A percentile compares a stretch with the other conserved stretches of the same genome.
phyloP scores from a whole-genome alignment of 495 filamentous ascomycete species.

The Podospora comata region DNA sequence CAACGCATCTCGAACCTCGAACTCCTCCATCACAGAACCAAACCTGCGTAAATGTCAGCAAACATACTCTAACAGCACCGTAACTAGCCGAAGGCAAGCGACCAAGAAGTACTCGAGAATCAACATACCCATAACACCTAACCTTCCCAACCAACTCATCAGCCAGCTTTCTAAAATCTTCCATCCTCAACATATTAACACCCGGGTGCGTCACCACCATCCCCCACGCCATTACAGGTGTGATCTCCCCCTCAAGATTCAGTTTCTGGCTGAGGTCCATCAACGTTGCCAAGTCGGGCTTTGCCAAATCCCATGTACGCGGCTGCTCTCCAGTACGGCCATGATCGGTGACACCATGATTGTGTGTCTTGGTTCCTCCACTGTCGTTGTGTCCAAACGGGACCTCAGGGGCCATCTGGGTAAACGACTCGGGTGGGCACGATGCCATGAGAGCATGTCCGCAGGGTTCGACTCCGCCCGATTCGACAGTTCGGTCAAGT shows the following conservation, averaged over 20 bases:
- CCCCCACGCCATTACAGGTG: conserved; percentile 94
- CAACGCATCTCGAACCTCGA: conserved; percentile 84
- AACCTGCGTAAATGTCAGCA: conserved; percentile 50
- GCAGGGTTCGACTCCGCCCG: conserved; percentile 49
- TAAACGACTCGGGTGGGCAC: conserved; percentile 66
- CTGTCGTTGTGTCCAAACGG: conserved; percentile 46
- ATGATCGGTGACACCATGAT: conserved; percentile 16
- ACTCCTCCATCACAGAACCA: conserved; percentile 84
- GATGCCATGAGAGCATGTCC: conserved; percentile 90
- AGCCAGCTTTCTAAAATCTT: conserved; percentile 71
- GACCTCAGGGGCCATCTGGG: conserved; percentile 45
- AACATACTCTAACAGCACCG: not conserved
- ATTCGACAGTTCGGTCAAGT: conserved; percentile 54
- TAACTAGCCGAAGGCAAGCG: not conserved
- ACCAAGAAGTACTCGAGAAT: not conserved
- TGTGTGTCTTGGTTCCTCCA: conserved; percentile 31
- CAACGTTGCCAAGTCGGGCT: conserved; percentile 70
- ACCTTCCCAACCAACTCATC: conserved; percentile 75
- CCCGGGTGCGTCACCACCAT: conserved; percentile 70
- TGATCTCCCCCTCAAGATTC: conserved; percentile 87
- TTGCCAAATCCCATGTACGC: conserved; percentile 67
- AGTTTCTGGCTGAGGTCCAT: conserved; percentile 81
- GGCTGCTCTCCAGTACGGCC: conserved; percentile 40
- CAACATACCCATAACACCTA: conserved; percentile 86
- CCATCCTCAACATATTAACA: conserved; percentile 57